Evolutionary conservation across 257 asterid species (phyloP).

Genomic region (Cruciata laevipes): DNA sequence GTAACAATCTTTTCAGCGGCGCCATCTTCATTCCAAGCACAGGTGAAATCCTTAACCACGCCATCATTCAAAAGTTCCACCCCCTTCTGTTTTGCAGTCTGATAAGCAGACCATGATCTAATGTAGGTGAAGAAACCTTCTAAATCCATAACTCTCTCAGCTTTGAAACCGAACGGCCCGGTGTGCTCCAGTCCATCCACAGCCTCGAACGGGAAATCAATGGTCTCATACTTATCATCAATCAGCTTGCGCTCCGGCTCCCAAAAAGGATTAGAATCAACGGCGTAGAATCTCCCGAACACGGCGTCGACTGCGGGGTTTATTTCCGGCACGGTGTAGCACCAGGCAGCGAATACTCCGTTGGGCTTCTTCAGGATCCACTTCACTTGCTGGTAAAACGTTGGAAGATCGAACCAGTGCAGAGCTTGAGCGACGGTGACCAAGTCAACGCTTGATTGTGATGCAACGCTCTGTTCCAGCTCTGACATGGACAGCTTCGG

Average conservation of each 20-base stretch:
- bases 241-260: conserved; percentile 30
- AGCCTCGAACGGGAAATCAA: conserved; percentile 61
- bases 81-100: conserved; percentile 61
- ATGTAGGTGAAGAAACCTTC: conserved; percentile 41
- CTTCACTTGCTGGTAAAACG: conserved; percentile 50
- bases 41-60: conserved; percentile 35
- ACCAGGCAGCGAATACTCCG: conserved; percentile 78
- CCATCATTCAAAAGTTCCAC: conserved; percentile 48
- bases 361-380: conserved; percentile 52
- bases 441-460: conserved; percentile 40
- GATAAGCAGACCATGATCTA: conserved; percentile 75
- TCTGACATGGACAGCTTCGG: conserved; percentile 45
- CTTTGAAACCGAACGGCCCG: conserved; percentile 49
- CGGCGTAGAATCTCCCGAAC: conserved; percentile 25
- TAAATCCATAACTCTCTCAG: conserved; percentile 53
- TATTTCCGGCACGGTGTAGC: conserved; percentile 52
- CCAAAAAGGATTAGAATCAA: conserved; percentile 27
- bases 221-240: conserved; percentile 43
- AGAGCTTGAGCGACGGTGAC: conserved; percentile 59
- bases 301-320: conserved; percentile 36
- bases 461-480: conserved; percentile 32
- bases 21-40: conserved; percentile 62
- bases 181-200: conserved; percentile 44
- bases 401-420: conserved; percentile 70
- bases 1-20: conserved; percentile 28